phyloP scores from a whole-genome alignment of 768 basidiomycete species.

The Podaxis rugospora region DNA sequence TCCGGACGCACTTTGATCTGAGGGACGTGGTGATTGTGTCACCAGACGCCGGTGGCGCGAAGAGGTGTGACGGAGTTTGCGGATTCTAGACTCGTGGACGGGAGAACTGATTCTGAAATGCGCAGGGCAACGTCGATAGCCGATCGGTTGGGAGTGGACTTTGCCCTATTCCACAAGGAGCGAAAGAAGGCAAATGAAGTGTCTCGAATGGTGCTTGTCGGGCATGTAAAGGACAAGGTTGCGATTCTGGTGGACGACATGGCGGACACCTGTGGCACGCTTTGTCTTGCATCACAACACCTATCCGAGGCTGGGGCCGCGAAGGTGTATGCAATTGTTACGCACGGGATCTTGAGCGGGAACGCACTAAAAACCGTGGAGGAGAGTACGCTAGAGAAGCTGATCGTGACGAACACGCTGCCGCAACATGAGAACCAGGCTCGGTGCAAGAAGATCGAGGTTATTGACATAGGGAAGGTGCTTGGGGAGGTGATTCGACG shows the following conservation, averaged over 20 bases:
- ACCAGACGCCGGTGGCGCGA: constrained; percentile 97
- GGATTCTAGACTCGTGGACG: not conserved
- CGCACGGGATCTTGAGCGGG: constrained; percentile 93
- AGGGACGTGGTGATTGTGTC: constrained; percentile 91
- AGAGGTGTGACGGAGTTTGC: constrained; percentile 55
- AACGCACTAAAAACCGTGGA: constrained; percentile 74
- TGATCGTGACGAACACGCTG: constrained; percentile 98
- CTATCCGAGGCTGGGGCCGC: constrained; percentile 84
- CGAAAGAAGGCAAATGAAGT: constrained; percentile 95
- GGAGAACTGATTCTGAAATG: constrained; percentile 9
- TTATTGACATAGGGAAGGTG: constrained; percentile 91
- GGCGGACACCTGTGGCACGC: constrained; percentile 95
- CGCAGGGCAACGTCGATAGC: constrained; percentile 94
- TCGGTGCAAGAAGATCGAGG: constrained; percentile 76
- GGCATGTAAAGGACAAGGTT: constrained; percentile 85
- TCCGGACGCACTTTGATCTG: constrained; percentile 86
- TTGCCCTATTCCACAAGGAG: constrained; percentile 99
- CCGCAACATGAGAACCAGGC: constrained; percentile 80
- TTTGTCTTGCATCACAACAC: constrained; percentile 87
- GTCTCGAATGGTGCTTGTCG: constrained; percentile 93
- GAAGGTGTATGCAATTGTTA: constrained; percentile 88
- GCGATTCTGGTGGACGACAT: constrained; percentile 98
- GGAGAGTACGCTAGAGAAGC: constrained; percentile 77
- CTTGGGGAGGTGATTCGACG: constrained; percentile 94
- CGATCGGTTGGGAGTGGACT: constrained; percentile 92